These are phyloP conservation scores for Candida pseudoglaebosa DNA, from an alignment of 805 yeast genomes.

Conservation along the genomic window DNA sequence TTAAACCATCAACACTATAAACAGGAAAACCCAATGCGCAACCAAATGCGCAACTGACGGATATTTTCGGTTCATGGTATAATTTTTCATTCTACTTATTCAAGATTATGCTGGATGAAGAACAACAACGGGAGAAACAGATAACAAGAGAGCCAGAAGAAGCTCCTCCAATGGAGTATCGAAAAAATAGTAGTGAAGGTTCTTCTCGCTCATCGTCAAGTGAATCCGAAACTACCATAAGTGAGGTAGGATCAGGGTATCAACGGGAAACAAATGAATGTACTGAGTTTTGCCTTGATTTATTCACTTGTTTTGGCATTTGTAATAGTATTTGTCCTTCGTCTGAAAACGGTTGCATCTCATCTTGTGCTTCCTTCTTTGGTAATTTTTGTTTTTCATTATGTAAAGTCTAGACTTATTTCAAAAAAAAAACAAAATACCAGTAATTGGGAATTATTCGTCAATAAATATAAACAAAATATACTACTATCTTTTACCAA, in stretches of 20 bases:
- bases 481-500: no score
- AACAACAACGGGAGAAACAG: background rate
- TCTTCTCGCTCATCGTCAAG: constrained; percentile 4
- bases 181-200: background rate
- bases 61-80: no score
- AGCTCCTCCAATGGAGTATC: background rate
- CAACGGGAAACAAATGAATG: constrained; percentile 37
- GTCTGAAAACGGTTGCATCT: constrained; percentile 37
- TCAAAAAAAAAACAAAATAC: no score
- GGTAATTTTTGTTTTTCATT: constrained; percentile 33
- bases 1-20: no score
- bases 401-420: constrained; percentile 12
- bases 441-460: no score
- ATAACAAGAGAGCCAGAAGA: background rate
- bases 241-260: constrained; percentile 33
- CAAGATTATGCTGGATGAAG: constrained; percentile 3
- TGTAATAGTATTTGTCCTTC: constrained; percentile 40
- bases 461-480: no score
- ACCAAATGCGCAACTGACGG: background rate
- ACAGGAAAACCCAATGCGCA: no score
- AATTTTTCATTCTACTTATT: no score
- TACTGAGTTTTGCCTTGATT: constrained; percentile 38
- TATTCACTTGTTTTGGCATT: constrained; percentile 35
- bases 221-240: constrained; percentile 9
- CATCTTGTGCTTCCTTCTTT: constrained; percentile 31